Evolutionary conservation across 805 yeast species (phyloP).

Genomic region (Sungouiozyma intestinalis): DNA sequence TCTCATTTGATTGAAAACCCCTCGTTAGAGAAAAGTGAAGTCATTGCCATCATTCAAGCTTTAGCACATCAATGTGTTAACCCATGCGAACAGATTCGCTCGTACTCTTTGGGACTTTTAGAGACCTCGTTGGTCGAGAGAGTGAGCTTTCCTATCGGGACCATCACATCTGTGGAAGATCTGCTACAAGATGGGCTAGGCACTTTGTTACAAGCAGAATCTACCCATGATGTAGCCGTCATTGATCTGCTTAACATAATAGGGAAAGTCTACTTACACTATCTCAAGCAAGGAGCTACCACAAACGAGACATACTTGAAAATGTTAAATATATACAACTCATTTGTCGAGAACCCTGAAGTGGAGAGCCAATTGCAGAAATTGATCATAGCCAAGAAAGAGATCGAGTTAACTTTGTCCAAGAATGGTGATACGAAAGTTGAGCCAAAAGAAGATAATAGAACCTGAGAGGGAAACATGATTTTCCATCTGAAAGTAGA

Average conservation of each 20-base stretch:
- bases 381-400: slow-evolving; percentile 30
- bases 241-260: slow-evolving; percentile 55
- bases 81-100: slow-evolving; percentile 70
- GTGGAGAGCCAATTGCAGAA: slow-evolving; percentile 32
- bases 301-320: slow-evolving; percentile 32
- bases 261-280: slow-evolving; percentile 52
- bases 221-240: slow-evolving; percentile 34
- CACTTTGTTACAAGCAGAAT: slow-evolving; percentile 33
- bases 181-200: slow-evolving; percentile 65
- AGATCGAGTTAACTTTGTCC: slow-evolving; percentile 12
- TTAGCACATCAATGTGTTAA: slow-evolving; percentile 82
- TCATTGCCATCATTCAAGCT: slow-evolving; percentile 61
- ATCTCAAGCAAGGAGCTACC: slow-evolving; percentile 29
- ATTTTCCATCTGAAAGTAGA: neutral
- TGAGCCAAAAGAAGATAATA: neutral
- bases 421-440: neutral
- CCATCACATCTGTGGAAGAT: slow-evolving; percentile 38
- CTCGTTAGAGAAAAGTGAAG: slow-evolving; percentile 25
- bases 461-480: neutral
- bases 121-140: slow-evolving; percentile 34
- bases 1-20: slow-evolving; percentile 35
- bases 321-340: slow-evolving; percentile 31
- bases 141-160: slow-evolving; percentile 28
- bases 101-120: slow-evolving; percentile 51
- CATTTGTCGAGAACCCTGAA: slow-evolving; percentile 30